Conservation (phyloP, 2,329 filamentous ascomycete species). For the Penicillium expansum region DNA sequence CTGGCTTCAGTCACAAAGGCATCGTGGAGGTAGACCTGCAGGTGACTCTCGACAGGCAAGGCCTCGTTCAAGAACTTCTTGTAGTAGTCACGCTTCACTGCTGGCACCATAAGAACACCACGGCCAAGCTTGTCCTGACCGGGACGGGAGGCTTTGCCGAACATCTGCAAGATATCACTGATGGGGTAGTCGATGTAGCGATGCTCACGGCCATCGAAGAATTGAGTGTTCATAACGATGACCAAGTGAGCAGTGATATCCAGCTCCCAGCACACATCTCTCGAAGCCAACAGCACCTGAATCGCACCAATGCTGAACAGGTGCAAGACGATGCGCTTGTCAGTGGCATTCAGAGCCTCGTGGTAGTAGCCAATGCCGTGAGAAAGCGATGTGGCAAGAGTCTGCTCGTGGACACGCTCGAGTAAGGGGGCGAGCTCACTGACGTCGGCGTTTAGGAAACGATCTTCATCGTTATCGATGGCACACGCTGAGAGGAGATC, state of each 20-base stretch:
- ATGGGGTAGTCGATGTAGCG: constrained; percentile 95
- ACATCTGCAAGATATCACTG: constrained; percentile 95
- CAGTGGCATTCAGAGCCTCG: constrained; percentile 81
- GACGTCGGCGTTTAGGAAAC: constrained; percentile 81
- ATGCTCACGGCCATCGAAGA: constrained; percentile 94
- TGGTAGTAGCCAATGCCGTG: constrained; percentile 98
- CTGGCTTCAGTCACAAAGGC: constrained; percentile 97
- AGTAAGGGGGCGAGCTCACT: constrained; percentile 81
- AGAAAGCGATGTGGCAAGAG: constrained; percentile 81
- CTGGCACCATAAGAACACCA: constrained; percentile 94
- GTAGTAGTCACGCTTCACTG: constrained; percentile 95
- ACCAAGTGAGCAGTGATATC: constrained; percentile 85
- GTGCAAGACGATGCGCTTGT: constrained; percentile 91
- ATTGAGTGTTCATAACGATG: constrained; percentile 96
- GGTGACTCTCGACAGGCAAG: constrained; percentile 88
- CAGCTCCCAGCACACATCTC: constrained; percentile 96
- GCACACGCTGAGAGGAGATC: constrained; percentile 86
- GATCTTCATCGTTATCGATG: constrained; percentile 86
- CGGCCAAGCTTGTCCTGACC: constrained; percentile 76
- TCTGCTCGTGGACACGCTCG: constrained; percentile 77
- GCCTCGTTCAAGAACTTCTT: constrained; percentile 98
- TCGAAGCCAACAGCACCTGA: constrained; percentile 75
- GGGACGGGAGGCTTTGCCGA: constrained; percentile 82
- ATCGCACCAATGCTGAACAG: constrained; percentile 86
- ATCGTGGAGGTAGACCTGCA: constrained; percentile 89